Base-by-base conservation (phyloP, 2,329 filamentous ascomycete species). In the Fusarium succisae region DNA sequence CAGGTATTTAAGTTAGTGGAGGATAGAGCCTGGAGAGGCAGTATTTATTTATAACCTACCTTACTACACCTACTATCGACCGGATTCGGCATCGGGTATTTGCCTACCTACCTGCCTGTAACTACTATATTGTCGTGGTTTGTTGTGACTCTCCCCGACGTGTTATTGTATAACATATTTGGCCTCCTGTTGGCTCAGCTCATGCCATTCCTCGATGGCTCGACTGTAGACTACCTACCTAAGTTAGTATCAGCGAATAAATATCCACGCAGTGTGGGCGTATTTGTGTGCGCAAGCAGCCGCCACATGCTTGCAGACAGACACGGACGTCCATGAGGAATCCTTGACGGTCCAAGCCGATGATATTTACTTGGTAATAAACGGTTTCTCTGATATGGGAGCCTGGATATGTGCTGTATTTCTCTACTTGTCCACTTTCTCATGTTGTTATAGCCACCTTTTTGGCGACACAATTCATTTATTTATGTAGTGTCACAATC, bases 201-300 rank as follows among this genome's bases (percentile, higher is more conserved):
- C 24, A 37, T 38, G n/a, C 30, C 35, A 55, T 67, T 56, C 39
- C 58, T 47, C 30, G 37, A 38, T 26, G 55, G 28, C 48, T 58
- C 20, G 26, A 60, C 32, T 45, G 22, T 18, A 20, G 43, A 45
- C 15, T 35, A 35, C 32, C 32, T 35, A 35, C 14, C 17, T 20
- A 26, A 8, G 43, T 20, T 45, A 60, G 38, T 24, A 55, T 48
- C 44, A 50, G 39, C 50, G 32, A 70, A 56, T 54, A 17, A 55
- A 41, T 41, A 54, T 47, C 58, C 38, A 45, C 57, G 63, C 64
- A 72, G 70, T 77, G 75, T 77, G 75, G 57, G 69, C 66, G 67
- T 67, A 48, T 64, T 69, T 73, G 72, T 75, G 71, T 67, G 70
- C 39, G 41, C 57, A 63, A 70, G 56, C 70, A 70, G 62, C 58